A percentile compares a stretch with the other conserved stretches of the same genome.
phyloP scores from a whole-genome alignment of 495 filamentous ascomycete genomes.

The Bathelium albidoporum region DNA sequence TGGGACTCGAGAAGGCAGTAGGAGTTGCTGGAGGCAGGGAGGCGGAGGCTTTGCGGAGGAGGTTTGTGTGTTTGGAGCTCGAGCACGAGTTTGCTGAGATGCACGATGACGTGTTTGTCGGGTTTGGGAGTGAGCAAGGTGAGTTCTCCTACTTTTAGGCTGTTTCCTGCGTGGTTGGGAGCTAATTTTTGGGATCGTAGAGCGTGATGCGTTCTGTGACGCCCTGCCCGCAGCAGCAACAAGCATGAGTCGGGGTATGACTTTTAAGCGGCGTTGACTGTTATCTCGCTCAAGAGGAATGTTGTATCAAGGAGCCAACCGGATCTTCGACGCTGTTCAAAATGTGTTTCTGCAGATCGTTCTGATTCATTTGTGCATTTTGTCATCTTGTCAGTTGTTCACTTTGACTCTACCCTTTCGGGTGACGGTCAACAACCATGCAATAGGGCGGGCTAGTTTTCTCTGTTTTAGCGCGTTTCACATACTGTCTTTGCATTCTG shows the following conservation, averaged over 20 bases:
- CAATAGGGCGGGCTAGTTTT: background rate
- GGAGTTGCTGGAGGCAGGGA: slow-evolving; percentile 24
- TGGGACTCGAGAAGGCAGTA: slow-evolving; percentile 1
- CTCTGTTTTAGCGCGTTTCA: background rate
- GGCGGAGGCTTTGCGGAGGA: slow-evolving; percentile 43
- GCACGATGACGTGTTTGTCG: slow-evolving; percentile 78
- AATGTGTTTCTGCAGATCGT: background rate
- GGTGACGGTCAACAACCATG: background rate
- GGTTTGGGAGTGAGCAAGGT: slow-evolving; percentile 73
- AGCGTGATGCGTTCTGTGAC: slow-evolving; percentile 27
- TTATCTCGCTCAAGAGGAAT: background rate
- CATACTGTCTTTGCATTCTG: background rate
- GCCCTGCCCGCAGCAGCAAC: slow-evolving; percentile 27
- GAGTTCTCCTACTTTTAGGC: slow-evolving; percentile 35
- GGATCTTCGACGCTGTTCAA: background rate
- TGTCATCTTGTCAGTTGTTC: background rate
- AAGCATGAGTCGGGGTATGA: slow-evolving; percentile 20
- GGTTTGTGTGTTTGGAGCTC: slow-evolving; percentile 74
- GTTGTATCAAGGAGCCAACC: background rate
- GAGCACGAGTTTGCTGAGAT: slow-evolving; percentile 78
- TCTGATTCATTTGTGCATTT: background rate
- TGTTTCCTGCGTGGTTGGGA: background rate
- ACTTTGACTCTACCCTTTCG: background rate
- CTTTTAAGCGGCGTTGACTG: slow-evolving; percentile 20
- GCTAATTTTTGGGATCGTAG: slow-evolving; percentile 13